Base-by-base conservation (phyloP, 2,329 filamentous ascomycete species). In the Cladophialophora chaetospira region DNA sequence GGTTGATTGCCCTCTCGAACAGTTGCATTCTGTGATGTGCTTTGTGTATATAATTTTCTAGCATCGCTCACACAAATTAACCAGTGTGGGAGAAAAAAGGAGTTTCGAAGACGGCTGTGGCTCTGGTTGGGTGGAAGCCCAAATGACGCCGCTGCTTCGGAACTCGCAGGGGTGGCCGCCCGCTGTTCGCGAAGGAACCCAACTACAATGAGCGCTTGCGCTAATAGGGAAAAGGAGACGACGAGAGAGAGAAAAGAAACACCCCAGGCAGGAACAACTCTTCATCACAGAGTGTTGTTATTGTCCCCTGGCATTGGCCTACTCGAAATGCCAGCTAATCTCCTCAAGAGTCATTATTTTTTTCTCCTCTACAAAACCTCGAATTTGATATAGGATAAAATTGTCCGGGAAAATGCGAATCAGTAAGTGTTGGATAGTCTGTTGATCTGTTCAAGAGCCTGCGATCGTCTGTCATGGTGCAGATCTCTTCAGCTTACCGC, bases 141-240 rank as follows among this genome's bases (percentile, higher is more conserved):
- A 47, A 44, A 36, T 53, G 48, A 46, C 40, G 45, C 49, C 36
- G 48, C 38, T 50, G 53, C 43, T 51, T 55, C 49, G 48, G 53
- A 45, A 45, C 29, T 15, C n/a, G 23, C 48, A 57, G 43, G 54
- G 53, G 43, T 25, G 48, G 8, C 19, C 17, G 46, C 15, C 46
- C 46, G 35, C 31, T 15, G 15, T 36, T 38, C 31, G 46, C 46
- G 53, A 31, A 55, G 13, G 19, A 47, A 31, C 13, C 40, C 38
- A 25, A 45, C 25, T 21, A 25, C 29, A 31, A 31, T 11, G 31
- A 48, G 17, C 29, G 5, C 19, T 25, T 25, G 36, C 26, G 23
- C 29, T 9, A 40, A 40, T 21, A 19, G 23, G 36, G 36, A 40
- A 40, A 40, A 40, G 36, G 36, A 21, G 33, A 21, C 36, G 35